phyloP scores from a whole-genome alignment of 148 eudicot species.

The Rhododendron molle region DNA sequence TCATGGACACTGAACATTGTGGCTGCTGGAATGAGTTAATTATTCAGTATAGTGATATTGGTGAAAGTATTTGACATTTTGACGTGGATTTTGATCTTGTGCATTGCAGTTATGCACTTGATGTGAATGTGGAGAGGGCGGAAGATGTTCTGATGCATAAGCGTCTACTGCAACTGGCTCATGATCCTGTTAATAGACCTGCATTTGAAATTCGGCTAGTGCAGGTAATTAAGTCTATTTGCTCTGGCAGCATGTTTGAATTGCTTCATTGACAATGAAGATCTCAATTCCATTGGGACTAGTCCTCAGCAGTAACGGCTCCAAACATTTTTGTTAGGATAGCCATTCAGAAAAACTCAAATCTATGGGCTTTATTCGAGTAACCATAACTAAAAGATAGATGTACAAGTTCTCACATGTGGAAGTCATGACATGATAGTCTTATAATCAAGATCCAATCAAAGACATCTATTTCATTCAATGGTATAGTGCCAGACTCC shows the following conservation, averaged over 20 bases:
- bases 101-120: constrained; percentile 83
- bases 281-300: not conserved
- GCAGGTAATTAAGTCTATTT: constrained; percentile 55
- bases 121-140: constrained; percentile 97
- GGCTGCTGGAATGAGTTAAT: not conserved
- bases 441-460: not conserved
- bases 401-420: not conserved
- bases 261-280: not conserved
- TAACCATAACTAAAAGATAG: not conserved
- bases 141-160: constrained; percentile 90
- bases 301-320: not conserved
- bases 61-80: not conserved
- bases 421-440: not conserved
- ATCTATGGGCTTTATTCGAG: not conserved
- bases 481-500: not conserved
- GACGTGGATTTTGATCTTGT: not conserved
- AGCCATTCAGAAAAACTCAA: not conserved
- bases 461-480: not conserved
- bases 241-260: not conserved
- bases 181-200: constrained; percentile 86
- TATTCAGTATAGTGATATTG: not conserved
- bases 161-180: constrained; percentile 63
- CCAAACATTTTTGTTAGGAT: not conserved
- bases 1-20: not conserved
- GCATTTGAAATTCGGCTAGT: constrained; percentile 91